Percentiles rank a stretch among this genome's conserved stretches.
phyloP scores from a whole-genome alignment of 768 basidiomycete genomes.

The Sporobolomyces roseus region DNA sequence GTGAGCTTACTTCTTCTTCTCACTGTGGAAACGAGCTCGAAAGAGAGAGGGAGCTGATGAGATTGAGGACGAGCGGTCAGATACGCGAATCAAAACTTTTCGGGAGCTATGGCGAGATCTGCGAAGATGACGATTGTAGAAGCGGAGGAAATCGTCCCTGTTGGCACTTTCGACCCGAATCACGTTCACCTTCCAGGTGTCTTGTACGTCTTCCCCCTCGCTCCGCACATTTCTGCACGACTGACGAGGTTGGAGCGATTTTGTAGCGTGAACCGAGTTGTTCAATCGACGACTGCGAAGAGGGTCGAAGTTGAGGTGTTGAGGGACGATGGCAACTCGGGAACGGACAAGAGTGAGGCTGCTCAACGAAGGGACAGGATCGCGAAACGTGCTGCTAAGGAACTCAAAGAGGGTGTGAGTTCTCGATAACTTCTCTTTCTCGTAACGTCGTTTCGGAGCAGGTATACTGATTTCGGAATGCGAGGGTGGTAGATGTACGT shows the following conservation, averaged over 20 bases:
- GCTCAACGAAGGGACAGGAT: constrained; percentile 58
- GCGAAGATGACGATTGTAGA: constrained; percentile 88
- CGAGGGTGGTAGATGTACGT: constrained; percentile 49
- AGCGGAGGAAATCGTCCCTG: constrained; percentile 84
- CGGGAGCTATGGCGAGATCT: constrained; percentile 77
- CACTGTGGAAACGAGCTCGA: no score
- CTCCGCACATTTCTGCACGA: constrained; percentile 49
- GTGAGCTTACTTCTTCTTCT: constrained; percentile 49
- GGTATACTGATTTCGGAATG: background rate
- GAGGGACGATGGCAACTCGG: constrained; percentile 38
- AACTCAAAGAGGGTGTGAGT: constrained; percentile 64
- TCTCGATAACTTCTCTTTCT: background rate
- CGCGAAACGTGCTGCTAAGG: constrained; percentile 79
- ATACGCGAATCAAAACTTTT: constrained; percentile 84
- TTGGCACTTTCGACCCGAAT: constrained; percentile 74
- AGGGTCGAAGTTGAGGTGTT: constrained; percentile 67
- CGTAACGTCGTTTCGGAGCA: no score
- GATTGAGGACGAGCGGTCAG: no score
- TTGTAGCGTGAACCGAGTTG: constrained; percentile 81
- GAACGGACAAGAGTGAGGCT: constrained; percentile 43
- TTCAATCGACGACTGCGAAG: constrained; percentile 70
- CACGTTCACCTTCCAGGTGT: constrained; percentile 57
- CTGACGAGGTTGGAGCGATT: background rate
- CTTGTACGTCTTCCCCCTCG: constrained; percentile 23
- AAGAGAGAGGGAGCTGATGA: no score